Evolutionary conservation across 768 basidiomycete genomes (phyloP), one percentile per base, ranked within the genome.

Genomic region (Rhodotorula graminis): DNA sequence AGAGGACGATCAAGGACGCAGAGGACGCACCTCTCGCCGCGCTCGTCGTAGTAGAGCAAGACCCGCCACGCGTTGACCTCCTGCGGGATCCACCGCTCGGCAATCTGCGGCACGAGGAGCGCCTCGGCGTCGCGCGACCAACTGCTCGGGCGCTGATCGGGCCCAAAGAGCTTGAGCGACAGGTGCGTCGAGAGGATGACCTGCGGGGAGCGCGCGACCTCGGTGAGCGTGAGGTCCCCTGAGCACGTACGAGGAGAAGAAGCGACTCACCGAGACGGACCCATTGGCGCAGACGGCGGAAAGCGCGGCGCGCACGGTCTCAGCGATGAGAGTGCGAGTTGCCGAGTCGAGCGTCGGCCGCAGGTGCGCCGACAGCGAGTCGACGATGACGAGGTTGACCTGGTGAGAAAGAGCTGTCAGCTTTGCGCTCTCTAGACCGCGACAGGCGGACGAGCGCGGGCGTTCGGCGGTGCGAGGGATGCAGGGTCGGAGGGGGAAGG

Each of bases 111-210:
- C 5, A 73, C 64, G 55, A 73, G 64, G 23, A 73, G 68, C 40
- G 67, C 72, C 40, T 73, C 68, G 40, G 72, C 72, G 50, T 73
- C 72, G 40, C 61, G 19, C 15, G 64, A 62, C 67, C 67, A 73
- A 2, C 14, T 33, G 4, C 61, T 37, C 14, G 68, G 72, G 11
- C 64, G 59, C 50, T 69, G 56, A 55, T 69, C 68, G 16, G 52
- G 65, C 1, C 65, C 65, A 58, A 64, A 70, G 15, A 70, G 65
- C 47, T 74, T 74, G 57, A 67, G 49, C 44, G 73, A 52, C 33
- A 70, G 55, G 21, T 67, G 50, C 14, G 65, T 67, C 8, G 73
- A 64, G 15, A 67, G 0, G 57, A 74, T 61, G 37, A 70, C 58
- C 73, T 74, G 64, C 31, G 9, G 27, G 29, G 0, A 37, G 37